Base-by-base conservation (phyloP, 768 basidiomycete species). In the Trametes cubensis region DNA sequence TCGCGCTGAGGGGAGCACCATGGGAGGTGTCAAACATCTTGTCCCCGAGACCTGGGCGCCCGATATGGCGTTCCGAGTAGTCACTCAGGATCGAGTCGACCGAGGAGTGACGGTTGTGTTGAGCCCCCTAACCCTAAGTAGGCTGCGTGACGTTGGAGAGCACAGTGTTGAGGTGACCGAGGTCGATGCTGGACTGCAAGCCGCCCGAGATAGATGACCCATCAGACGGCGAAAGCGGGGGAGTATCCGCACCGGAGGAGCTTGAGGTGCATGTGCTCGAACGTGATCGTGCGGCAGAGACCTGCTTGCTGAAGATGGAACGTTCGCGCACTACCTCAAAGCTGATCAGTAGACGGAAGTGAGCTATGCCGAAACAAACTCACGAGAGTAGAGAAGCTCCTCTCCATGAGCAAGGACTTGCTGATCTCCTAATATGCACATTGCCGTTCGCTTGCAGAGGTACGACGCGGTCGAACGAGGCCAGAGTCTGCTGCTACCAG, bases 21-120 rank as follows among this genome's bases (percentile, higher is more conserved):
- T 78, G 80, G 14, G 75, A 81, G 34, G 79, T 85, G 40, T 89
- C 86, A 64, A 94, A 89, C 92, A 94, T 94, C 81, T 92, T 94
- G 73, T 94, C 92, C 0, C 92, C 91, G 4, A 93, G 71, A 3
- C 86, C 89, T 2, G 92, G 92, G 11, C 91, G 82, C 2, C 81
- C 85, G 0, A 89, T 72, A n/a, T 81, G 77, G 65, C 78, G 73
- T 3, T 74, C 78, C 11, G 88, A 86, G 63, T 82, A 83, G 48
- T 89, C 85, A 66, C 88, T 92, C 69, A 80, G 73, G 34, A 84
- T 72, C 0, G 90, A 92, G 63, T 92, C 90, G 1, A 81, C 70
- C 0, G 89, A 90, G 38, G 72, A 66, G 26, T 88, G 82, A 17
- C 80, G 80, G 4, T 77, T 79, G 63, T 88, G 86, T 30, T 78